Conservation (phyloP, 352 stramenopile genomes). For the Albugo candida region DNA sequence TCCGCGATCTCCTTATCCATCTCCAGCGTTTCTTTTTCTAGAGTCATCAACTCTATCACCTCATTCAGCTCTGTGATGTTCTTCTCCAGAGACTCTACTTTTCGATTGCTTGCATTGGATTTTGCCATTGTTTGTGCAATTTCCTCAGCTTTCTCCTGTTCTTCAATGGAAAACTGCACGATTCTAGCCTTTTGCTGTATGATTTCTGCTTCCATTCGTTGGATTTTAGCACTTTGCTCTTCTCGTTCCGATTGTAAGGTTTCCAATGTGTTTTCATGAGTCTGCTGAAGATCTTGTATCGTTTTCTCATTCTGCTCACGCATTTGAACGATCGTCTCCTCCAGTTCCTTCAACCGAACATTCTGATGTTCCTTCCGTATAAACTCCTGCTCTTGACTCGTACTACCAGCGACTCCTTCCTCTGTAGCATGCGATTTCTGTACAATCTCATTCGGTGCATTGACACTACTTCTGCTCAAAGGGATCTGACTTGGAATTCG, state of each 20-base stretch:
- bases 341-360: background rate
- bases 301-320: conserved; percentile 45
- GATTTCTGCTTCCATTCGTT: conserved; percentile 39
- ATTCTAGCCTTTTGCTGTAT: conserved; percentile 48
- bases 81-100: conserved; percentile 40
- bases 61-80: conserved; percentile 57
- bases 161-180: conserved; percentile 30
- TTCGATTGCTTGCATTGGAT: conserved; percentile 36
- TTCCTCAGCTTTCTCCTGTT: conserved; percentile 68
- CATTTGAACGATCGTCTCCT: conserved; percentile 34
- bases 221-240: conserved; percentile 32
- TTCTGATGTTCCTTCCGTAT: conserved; percentile 15
- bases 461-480: too few relatives aligned
- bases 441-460: too few relatives aligned
- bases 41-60: conserved; percentile 64
- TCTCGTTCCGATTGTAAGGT: conserved; percentile 38
- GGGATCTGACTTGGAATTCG: too few relatives aligned
- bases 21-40: conserved; percentile 76
- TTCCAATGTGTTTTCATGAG: conserved; percentile 33
- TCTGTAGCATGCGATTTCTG: too few relatives aligned
- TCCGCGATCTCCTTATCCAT: conserved; percentile 81
- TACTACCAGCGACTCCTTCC: too few relatives aligned
- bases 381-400: conserved; percentile 6
- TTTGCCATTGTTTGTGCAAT: conserved; percentile 50
- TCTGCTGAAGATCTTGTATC: conserved; percentile 23